Base-by-base conservation (phyloP, 2,329 filamentous ascomycete genomes). In the Aspergillus arachidicola region DNA sequence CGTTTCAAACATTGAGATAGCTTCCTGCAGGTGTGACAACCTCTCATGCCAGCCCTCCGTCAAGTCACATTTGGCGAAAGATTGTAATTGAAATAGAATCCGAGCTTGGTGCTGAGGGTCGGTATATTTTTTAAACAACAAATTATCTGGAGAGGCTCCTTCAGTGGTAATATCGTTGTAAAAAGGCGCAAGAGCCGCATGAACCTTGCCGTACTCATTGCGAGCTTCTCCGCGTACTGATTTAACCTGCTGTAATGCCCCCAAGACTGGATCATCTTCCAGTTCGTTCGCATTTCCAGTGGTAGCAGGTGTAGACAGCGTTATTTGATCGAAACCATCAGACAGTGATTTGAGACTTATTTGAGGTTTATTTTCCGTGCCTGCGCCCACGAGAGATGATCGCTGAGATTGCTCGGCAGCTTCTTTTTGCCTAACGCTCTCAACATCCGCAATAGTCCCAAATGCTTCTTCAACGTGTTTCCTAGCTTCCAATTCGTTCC, bases 51-150 rank as follows among this genome's bases (percentile, higher is more conserved):
- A 94, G 1, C 93, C 94, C 62, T 90, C 82, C 0, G 92, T 85
- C 81, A 87, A 91, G 76, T 99, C 95, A 72, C 91, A 93, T 71
- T 87, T 88, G 11, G 91, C 84, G 77, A 99, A 99, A 0, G 83
- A 83, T 62, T 87, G 86, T 62, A 99, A 79, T 71, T 97, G 94
- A 21, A 91, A 84, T 61, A 99, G 83, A 85, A 99, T 95, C 72
- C 89, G 88, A 9, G 95, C 95, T 79, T 98, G 95, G 62, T 93
- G 87, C 76, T 96, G 92, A 0, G 95, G 94, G 69, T 96, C 91
- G 48, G 89, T 86, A 74, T 96, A 98, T 12, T 90, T 91, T 70
- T 91, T 88, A 78, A 98, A 99, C 10, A 98, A 83, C 38, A 93
- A 84, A 7, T 92, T 92, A 68, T 97, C 91, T 16, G 91, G 87